Evolutionary conservation across 2,329 filamentous ascomycete genomes (phyloP), one percentile per base, ranked within the genome.

Genomic region (Aspergillus viridinutans): DNA sequence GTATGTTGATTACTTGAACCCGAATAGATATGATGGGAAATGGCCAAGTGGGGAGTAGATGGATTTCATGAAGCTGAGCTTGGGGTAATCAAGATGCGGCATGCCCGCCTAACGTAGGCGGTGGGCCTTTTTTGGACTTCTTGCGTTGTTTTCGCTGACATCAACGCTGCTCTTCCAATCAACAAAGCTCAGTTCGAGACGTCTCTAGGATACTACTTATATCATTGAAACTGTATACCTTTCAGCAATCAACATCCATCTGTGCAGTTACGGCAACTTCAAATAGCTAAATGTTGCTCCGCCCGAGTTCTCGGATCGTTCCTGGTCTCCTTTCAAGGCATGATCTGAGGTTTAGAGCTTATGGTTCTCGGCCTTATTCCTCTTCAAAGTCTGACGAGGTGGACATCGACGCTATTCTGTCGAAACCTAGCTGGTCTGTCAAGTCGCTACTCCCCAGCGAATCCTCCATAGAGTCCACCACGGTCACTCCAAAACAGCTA

Each of bases 371-470:
- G 23, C 55, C 55, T 48, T 72, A 67, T 48, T 68, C 70, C 28
- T 68, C 67, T n/a, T 52, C 66, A 12, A 67, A 63, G 7, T 23
- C 61, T 17, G 61, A 62, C 7, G 40, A 60, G 20, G 53, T 58
- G 35, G 65, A 72, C 53, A 67, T 75, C 50, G 70, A 74, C n/a
- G 66, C 65, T 1, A 78, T 89, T 54, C 84, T 93, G 54, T 81
- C 84, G 17, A 81, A 82, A 58, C 91, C 92, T 23, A 88, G 84
- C 50, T 97, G 92, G 92, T 96, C 92, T 49, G 87, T 95, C 63
- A 80, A 84, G 35, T 87, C 89, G 8, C 85, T 96, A 4, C 80
- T 94, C 0, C 85, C 88, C 12, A 67, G 68, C 55, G 56, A 73
- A n/a, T 66, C 52, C 49, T 72, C 53, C 55, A 72, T 54, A 47